Evolutionary conservation across 192 early-diverging fungal genomes (phyloP).

Genomic region (Coemansia sp.): DNA sequence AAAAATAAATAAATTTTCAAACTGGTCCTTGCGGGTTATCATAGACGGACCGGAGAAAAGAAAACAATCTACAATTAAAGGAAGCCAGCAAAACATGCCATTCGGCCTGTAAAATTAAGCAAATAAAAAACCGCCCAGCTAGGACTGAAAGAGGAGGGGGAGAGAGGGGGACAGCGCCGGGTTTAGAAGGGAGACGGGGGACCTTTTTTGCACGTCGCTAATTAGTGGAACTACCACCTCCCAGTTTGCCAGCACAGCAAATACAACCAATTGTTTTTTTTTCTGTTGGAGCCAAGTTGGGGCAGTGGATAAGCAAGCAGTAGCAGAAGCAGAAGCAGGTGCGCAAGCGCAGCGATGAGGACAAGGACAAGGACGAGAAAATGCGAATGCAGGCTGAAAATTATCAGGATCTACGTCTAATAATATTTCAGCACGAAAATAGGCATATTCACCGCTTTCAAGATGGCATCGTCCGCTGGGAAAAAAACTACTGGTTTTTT

Average conservation of each 20-base stretch:
- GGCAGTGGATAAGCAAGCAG: neutral
- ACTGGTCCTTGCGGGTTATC: neutral
- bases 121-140: neutral
- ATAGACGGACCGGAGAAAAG: neutral
- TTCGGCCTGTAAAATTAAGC: neutral
- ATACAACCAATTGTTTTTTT: no score
- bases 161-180: neutral
- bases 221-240: no score
- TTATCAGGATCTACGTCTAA: slow-evolving; percentile 50
- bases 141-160: neutral
- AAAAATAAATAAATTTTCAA: neutral
- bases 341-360: neutral
- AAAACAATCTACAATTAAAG: neutral
- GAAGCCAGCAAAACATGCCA: neutral
- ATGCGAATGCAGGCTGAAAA: slow-evolving; percentile 43
- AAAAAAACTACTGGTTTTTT: neutral
- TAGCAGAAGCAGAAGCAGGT: neutral
- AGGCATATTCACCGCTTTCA: slow-evolving; percentile 5
- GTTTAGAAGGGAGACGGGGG: no score
- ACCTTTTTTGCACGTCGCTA: no score
- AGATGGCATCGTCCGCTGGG: neutral
- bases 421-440: slow-evolving; percentile 13
- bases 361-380: neutral
- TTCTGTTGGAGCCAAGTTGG: neutral
- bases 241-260: no score